Evolutionary conservation across 1,284 basidiomycete genomes (phyloP).

Genomic region (Inonotus hispidus): DNA sequence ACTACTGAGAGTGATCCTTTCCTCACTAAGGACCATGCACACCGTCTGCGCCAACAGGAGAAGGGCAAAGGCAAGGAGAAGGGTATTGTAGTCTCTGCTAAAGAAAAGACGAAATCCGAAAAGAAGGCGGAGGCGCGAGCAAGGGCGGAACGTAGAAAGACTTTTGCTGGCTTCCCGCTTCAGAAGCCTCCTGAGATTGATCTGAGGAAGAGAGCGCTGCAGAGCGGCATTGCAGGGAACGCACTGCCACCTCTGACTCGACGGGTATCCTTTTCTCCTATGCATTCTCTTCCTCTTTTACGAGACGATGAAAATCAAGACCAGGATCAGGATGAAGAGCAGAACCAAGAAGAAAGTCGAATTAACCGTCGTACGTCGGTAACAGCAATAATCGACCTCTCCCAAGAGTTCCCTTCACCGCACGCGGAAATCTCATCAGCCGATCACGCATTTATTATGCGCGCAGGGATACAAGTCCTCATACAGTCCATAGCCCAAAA

Average conservation of each 20-base stretch:
- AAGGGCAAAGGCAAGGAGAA: conserved; percentile 5
- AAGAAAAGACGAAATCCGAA: neutral
- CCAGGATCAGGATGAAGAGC: no score
- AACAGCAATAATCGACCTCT: conserved; percentile 13
- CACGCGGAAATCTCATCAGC: conserved; percentile 1
- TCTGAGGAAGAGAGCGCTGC: conserved; percentile 2
- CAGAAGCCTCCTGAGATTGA: conserved; percentile 9
- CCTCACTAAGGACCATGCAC: neutral
- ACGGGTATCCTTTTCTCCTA: neutral
- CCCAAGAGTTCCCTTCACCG: conserved; percentile 1
- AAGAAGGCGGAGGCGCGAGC: neutral
- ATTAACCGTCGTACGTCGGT: neutral
- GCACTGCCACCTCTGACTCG: neutral
- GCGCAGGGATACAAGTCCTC: conserved; percentile 11
- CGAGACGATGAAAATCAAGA: neutral
- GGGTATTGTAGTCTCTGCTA: neutral
- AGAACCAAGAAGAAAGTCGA: neutral
- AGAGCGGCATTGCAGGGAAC: neutral
- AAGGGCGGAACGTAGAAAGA: conserved; percentile 7
- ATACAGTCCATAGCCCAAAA: conserved; percentile 17
- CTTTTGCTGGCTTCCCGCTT: conserved; percentile 14
- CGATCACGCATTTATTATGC: conserved; percentile 9
- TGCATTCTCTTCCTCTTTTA: neutral
- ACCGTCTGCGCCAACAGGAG: neutral
- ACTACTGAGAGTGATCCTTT: conserved; percentile 8